phyloP scores from a whole-genome alignment of 352 stramenopile genomes.

The Phytophthora rubi region DNA sequence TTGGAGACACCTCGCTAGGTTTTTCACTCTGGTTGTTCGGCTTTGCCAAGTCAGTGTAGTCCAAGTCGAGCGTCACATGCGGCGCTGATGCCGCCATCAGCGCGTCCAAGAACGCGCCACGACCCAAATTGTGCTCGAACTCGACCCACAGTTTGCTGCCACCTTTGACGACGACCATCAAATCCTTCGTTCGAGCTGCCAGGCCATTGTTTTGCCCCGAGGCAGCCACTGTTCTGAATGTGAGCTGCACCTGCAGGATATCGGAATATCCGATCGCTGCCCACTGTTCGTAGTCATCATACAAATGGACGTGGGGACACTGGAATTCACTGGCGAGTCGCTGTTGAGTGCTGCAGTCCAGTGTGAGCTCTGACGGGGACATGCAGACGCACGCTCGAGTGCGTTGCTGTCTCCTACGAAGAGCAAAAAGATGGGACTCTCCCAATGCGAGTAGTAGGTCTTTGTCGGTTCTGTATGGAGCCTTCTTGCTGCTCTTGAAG shows the following conservation, averaged over 20 bases:
- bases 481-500: conserved; percentile 30
- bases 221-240: conserved; percentile 37
- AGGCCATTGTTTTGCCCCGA: conserved; percentile 22
- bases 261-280: conserved; percentile 34
- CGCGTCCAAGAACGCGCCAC: conserved; percentile 53
- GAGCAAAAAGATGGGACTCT: conserved; percentile 25
- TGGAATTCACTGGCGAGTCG: conserved; percentile 39
- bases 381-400: conserved; percentile 31
- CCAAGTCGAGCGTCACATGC: conserved; percentile 38
- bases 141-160: conserved; percentile 44
- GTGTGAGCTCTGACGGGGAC: conserved; percentile 29
- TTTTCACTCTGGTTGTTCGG: conserved; percentile 6
- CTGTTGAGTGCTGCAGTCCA: conserved; percentile 33
- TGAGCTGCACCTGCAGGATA: conserved; percentile 50
- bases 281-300: conserved; percentile 39
- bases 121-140: conserved; percentile 60
- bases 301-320: conserved; percentile 46
- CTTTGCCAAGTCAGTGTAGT: conserved; percentile 48
- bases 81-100: conserved; percentile 32
- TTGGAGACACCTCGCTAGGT: not conserved
- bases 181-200: conserved; percentile 45
- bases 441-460: conserved; percentile 38
- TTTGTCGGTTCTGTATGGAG: conserved; percentile 33
- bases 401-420: conserved; percentile 28
- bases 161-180: conserved; percentile 38